These are phyloP conservation scores for Phytophthora multivora DNA, from an alignment of 352 stramenopile species.

Conservation along the genomic window DNA sequence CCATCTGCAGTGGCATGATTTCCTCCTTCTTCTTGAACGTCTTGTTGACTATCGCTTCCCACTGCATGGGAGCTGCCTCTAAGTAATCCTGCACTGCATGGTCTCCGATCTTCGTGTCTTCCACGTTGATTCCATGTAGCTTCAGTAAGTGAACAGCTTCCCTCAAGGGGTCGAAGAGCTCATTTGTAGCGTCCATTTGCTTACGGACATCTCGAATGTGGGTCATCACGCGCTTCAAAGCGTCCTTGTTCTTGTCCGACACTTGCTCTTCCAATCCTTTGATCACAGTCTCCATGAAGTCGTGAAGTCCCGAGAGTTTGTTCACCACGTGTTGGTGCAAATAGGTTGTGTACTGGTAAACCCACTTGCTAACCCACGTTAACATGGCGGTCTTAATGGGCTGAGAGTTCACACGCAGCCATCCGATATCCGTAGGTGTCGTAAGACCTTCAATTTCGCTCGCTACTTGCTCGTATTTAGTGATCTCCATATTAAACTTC, in stretches of 20 bases:
- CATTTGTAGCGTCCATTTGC: constrained; percentile 92
- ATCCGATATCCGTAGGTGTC: constrained; percentile 94
- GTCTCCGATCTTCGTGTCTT: constrained; percentile 86
- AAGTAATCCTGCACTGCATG: constrained; percentile 92
- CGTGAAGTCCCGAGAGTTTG: constrained; percentile 86
- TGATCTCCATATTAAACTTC: constrained; percentile 96
- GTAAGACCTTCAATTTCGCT: constrained; percentile 90
- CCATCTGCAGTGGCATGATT: constrained; percentile 97
- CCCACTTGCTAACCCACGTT: constrained; percentile 96
- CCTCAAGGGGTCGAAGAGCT: constrained; percentile 95
- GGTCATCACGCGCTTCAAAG: constrained; percentile 97
- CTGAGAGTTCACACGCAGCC: constrained; percentile 97
- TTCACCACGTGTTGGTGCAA: constrained; percentile 92
- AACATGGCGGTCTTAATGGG: constrained; percentile 97
- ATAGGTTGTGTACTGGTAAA: constrained; percentile 95
- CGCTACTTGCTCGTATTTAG: constrained; percentile 95
- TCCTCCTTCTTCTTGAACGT: constrained; percentile 99
- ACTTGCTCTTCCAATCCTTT: constrained; percentile 92
- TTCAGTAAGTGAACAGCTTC: constrained; percentile 96
- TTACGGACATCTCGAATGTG: constrained; percentile 95
- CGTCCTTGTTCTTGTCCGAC: constrained; percentile 92
- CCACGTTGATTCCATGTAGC: constrained; percentile 91
- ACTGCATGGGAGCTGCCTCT: constrained; percentile 95
- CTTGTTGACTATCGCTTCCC: constrained; percentile 98
- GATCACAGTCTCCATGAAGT: constrained; percentile 94